Evolutionary conservation across 1,284 basidiomycete genomes (phyloP).

Genomic region (Melanopsichium pennsylvanicum): DNA sequence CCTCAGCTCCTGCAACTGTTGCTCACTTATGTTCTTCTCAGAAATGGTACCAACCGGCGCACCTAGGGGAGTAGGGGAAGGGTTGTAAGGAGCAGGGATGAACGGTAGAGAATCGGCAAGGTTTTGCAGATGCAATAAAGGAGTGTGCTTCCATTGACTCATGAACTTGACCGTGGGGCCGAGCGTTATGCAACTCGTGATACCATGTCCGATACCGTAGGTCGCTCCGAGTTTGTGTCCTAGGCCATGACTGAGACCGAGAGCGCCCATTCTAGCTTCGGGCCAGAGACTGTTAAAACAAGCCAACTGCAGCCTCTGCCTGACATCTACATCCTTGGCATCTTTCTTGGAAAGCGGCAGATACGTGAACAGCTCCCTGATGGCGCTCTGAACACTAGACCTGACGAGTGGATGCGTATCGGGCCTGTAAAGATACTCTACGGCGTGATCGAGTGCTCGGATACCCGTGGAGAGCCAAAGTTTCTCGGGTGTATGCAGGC

Average conservation of each 20-base stretch:
- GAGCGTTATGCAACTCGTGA: constrained; percentile 82
- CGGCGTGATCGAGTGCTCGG: constrained; percentile 78
- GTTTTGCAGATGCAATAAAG: constrained; percentile 36
- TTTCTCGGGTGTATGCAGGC: constrained; percentile 76
- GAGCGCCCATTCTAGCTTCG: constrained; percentile 70
- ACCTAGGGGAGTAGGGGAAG: constrained; percentile 10
- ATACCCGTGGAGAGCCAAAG: constrained; percentile 75
- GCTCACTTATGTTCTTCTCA: background rate
- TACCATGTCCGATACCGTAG: constrained; percentile 80
- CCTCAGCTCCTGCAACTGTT: constrained; percentile 7
- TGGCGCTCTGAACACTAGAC: constrained; percentile 47
- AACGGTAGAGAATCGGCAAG: constrained; percentile 47
- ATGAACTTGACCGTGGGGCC: constrained; percentile 23
- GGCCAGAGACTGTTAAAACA: constrained; percentile 81
- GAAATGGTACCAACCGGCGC: background rate
- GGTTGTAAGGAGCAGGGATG: constrained; percentile 48
- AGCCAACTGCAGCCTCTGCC: constrained; percentile 77
- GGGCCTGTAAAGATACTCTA: constrained; percentile 77
- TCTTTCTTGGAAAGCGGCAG: constrained; percentile 74
- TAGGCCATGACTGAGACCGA: constrained; percentile 75
- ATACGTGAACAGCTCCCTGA: constrained; percentile 78
- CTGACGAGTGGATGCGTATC: constrained; percentile 71
- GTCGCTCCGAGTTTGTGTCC: constrained; percentile 77
- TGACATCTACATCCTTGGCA: constrained; percentile 71
- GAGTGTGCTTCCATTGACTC: constrained; percentile 18